Base-by-base conservation (phyloP, 2,329 filamentous ascomycete genomes). In the Colletotrichum horii region DNA sequence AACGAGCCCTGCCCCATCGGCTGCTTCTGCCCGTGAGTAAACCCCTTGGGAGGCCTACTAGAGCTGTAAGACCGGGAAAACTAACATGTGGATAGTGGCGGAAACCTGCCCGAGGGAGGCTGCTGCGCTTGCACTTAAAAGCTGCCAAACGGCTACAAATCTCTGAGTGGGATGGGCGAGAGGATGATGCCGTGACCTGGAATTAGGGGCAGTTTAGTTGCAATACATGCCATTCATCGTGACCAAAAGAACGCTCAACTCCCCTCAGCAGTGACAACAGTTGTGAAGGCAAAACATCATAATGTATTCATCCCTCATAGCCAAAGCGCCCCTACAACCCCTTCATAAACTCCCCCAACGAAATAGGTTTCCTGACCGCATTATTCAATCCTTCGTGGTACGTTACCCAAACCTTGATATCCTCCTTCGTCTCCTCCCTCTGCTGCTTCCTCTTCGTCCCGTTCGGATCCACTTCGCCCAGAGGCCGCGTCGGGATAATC, bases 381-480 rank as follows among this genome's bases (percentile, higher is more conserved):
- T 98, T 98, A 71, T 95, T 97, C 82, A 95, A 93, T 0, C 96
- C 96, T 85, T 98, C 96, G 80, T 98, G 93, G 83, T 93, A 98
- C 77, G 92, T 96, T 56, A 98, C 92, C 96, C 96, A 98, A 6
- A 96, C 94, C 79, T 93, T 88, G 71, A 87, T 84, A 58, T 84
- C 82, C 52, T 80, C 83, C 75, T 79, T 80, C 76, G 79, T 82
- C 48, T 80, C 82, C 62, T 80, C 82, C 28, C 70, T 80, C 66
- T 80, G 81, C 60, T 79, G 80, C 30, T 60, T 76, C 66, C 71
- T 75, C 52, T 61, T 81, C 68, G 68, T 77, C 16, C 75, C 81
- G 71, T 86, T 86, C 14, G 82, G 86, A 58, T 88, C 87, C 11
- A 85, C 82, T 68, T 88, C 85, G 8, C 82, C 82, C 36, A 87